Percentiles rank a stretch among this genome's conserved stretches.
Conservation (phyloP, 2,329 filamentous ascomycete species). For the Berkeleyomyces basicola region DNA sequence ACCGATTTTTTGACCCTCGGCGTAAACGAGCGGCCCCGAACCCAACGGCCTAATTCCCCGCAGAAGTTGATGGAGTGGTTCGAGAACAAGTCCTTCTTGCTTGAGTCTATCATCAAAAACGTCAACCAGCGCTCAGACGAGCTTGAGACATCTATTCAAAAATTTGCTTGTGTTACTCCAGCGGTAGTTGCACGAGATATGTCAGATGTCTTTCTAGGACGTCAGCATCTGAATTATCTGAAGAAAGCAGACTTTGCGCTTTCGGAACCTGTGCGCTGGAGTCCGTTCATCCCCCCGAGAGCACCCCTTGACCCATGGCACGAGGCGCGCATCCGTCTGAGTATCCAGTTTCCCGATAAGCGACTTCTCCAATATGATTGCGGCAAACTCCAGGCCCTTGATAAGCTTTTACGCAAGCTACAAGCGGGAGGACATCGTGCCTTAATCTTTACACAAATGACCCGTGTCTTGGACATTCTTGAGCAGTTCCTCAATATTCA, state of each 20-base stretch:
- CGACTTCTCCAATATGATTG: slow-evolving; percentile 95
- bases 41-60: slow-evolving; percentile 43
- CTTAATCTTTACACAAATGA: slow-evolving; percentile 99
- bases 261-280: slow-evolving; percentile 38
- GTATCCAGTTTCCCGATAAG: slow-evolving; percentile 93
- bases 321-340: slow-evolving; percentile 77
- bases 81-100: slow-evolving; percentile 46
- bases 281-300: slow-evolving; percentile 39
- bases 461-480: slow-evolving; percentile 89
- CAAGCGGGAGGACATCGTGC: slow-evolving; percentile 84
- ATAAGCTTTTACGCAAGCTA: slow-evolving; percentile 67
- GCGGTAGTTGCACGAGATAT: slow-evolving; percentile 71
- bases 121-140: slow-evolving; percentile 54
- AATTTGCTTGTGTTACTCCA: slow-evolving; percentile 86
- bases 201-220: slow-evolving; percentile 48
- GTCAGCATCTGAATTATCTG: slow-evolving; percentile 39
- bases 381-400: slow-evolving; percentile 83
- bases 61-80: slow-evolving; percentile 57
- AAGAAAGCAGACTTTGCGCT: slow-evolving; percentile 39
- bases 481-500: slow-evolving; percentile 98
- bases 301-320: slow-evolving; percentile 68
- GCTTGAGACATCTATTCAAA: slow-evolving; percentile 60
- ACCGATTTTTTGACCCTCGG: slow-evolving; percentile 57
- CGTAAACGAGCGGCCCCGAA: slow-evolving; percentile 39
- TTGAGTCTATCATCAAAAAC: slow-evolving; percentile 55